phyloP scores from a whole-genome alignment of 1,139 yeast species.

The Yamadazyma friedrichii region DNA sequence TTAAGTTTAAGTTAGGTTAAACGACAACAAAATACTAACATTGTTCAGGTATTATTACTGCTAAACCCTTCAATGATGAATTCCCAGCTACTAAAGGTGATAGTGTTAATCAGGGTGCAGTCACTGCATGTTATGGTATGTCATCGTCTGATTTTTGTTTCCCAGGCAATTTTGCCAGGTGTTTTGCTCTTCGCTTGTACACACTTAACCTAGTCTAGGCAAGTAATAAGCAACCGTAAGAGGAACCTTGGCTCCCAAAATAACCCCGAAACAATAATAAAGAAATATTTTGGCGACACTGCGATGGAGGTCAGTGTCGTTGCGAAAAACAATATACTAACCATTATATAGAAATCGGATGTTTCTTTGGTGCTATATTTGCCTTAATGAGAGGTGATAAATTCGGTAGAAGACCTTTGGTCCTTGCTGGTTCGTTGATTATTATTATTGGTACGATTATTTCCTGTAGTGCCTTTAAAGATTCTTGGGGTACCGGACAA shows the following conservation, averaged over 20 bases:
- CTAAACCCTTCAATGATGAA: constrained; percentile 52
- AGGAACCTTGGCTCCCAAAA: no score
- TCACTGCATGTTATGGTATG: constrained; percentile 60
- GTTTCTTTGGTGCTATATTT: constrained; percentile 65
- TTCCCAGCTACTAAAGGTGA: constrained; percentile 51
- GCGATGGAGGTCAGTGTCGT: no score
- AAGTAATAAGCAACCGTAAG: no score
- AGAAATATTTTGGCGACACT: no score
- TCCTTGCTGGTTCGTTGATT: constrained; percentile 37
- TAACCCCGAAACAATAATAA: constrained; percentile 15
- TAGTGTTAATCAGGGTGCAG: constrained; percentile 61
- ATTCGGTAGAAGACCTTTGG: constrained; percentile 45
- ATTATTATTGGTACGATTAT: constrained; percentile 45
- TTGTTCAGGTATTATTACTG: constrained; percentile 54
- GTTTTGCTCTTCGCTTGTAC: no score
- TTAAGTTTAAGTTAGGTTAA: no score
- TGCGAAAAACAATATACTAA: no score
- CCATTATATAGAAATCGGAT: constrained; percentile 47
- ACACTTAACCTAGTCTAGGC: no score
- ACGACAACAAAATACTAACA: no score
- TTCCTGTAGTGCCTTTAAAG: constrained; percentile 53
- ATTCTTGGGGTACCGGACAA: constrained; percentile 49
- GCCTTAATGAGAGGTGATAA: constrained; percentile 38
- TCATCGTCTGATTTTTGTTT: no score
- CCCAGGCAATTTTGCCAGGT: no score